Evolutionary conservation across 495 filamentous ascomycete species (phyloP).

Genomic region (Penicillium ochrochloron): DNA sequence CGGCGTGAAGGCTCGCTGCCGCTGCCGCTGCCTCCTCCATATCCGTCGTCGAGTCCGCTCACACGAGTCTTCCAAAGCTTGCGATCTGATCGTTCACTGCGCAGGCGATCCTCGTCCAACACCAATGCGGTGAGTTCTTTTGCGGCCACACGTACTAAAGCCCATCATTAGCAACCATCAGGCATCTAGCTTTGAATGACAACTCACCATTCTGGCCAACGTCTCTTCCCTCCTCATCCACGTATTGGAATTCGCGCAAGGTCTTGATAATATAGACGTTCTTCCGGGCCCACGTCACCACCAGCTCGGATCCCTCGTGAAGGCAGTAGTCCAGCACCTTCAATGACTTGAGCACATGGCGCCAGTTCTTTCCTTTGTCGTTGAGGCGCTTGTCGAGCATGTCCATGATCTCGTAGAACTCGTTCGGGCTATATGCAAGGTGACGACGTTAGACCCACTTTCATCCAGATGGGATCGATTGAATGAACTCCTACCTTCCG

Average conservation of each 20-base stretch:
- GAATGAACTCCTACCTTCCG: constrained; percentile 72
- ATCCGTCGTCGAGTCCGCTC: constrained; percentile 85
- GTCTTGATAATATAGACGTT: constrained; percentile 99
- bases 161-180: constrained; percentile 3
- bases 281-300: constrained; percentile 97
- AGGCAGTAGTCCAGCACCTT: constrained; percentile 99
- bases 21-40: constrained; percentile 40
- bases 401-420: constrained; percentile 99
- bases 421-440: constrained; percentile 68
- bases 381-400: constrained; percentile 99
- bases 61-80: constrained; percentile 97
- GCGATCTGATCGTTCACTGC: constrained; percentile 86
- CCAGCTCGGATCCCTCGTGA: constrained; percentile 94
- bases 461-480: neutral
- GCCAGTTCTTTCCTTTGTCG: constrained; percentile 99
- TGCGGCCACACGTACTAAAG: constrained; percentile 86
- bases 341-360: constrained; percentile 95
- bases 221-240: constrained; percentile 92
- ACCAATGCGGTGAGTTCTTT: constrained; percentile 96
- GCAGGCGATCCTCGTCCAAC: constrained; percentile 91
- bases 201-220: constrained; percentile 90
- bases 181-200: neutral
- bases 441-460: constrained; percentile 23
- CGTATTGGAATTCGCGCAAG: constrained; percentile 90
- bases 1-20: constrained; percentile 41